Percentiles rank a stretch among this genome's conserved stretches.
Conservation (phyloP, 169 alveolate genomes). For the Plasmodium blacklocki region DNA sequence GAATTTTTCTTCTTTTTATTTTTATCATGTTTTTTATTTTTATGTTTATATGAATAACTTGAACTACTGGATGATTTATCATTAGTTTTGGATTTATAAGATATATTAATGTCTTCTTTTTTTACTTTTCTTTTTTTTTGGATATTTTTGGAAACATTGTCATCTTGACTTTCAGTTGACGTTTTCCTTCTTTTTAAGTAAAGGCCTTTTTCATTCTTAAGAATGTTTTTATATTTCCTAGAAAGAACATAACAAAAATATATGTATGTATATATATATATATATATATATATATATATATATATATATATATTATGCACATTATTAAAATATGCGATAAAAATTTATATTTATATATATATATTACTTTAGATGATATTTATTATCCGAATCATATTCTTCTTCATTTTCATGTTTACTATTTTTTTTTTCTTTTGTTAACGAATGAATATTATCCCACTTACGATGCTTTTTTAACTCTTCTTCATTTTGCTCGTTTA, state of each 20-base stretch:
- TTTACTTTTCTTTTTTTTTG: conserved; percentile 13
- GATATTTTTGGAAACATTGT: neutral
- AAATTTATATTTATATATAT: too few relatives aligned
- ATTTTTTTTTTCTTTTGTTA: conserved; percentile 25
- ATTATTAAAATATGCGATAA: too few relatives aligned
- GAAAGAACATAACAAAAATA: conserved; percentile 5
- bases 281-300: neutral
- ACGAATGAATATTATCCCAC: conserved; percentile 40
- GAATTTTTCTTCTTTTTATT: conserved; percentile 11
- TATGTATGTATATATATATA: neutral
- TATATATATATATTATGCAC: neutral
- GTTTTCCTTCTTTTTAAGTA: conserved; percentile 35
- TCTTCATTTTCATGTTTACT: conserved; percentile 1
- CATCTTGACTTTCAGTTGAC: conserved; percentile 6
- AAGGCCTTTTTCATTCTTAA: conserved; percentile 42
- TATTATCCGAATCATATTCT: conserved; percentile 11
- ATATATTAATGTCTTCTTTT: neutral
- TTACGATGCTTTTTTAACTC: conserved; percentile 43
- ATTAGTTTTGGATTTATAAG: conserved; percentile 23
- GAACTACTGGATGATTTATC: conserved; percentile 2
- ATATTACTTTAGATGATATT: conserved; percentile 11
- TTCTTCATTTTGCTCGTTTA: conserved; percentile 43
- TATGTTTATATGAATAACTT: conserved; percentile 3
- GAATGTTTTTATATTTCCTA: conserved; percentile 44
- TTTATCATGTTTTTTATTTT: neutral